phyloP scores from a whole-genome alignment of 1,284 basidiomycete species.

The Boletellus dicymbophilus region DNA sequence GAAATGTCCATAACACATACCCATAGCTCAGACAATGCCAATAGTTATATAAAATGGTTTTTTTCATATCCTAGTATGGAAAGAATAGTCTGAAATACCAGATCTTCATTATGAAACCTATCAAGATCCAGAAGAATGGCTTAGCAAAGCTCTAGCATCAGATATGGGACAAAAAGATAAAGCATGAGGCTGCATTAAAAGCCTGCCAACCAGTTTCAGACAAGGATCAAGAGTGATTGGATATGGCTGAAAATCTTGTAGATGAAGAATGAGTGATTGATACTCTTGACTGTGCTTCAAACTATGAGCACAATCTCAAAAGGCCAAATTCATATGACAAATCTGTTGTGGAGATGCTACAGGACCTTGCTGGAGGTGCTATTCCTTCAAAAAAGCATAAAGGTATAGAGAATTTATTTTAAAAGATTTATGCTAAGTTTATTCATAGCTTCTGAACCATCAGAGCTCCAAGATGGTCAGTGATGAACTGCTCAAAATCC shows the following conservation, averaged over 20 bases:
- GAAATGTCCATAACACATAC: too few relatives aligned
- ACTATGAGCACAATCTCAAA: neutral
- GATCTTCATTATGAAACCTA: neutral
- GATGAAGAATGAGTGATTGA: neutral
- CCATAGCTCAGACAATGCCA: too few relatives aligned
- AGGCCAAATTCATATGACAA: neutral
- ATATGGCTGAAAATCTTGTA: neutral
- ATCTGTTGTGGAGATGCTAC: neutral
- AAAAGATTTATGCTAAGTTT: neutral
- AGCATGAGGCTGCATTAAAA: neutral
- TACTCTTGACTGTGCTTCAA: neutral
- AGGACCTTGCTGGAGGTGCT: neutral
- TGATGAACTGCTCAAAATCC: too few relatives aligned
- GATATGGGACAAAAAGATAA: neutral
- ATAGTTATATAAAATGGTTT: too few relatives aligned
- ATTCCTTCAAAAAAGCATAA: neutral
- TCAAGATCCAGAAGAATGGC: neutral
- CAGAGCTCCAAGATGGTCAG: neutral
- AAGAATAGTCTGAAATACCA: too few relatives aligned
- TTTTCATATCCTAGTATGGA: too few relatives aligned
- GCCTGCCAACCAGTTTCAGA: neutral
- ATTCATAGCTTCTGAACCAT: neutral
- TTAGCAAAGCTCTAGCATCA: neutral
- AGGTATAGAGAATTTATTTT: neutral
- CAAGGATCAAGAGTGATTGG: neutral